phyloP scores from a whole-genome alignment of 2,329 filamentous ascomycete species.

The Alternaria sp. region DNA sequence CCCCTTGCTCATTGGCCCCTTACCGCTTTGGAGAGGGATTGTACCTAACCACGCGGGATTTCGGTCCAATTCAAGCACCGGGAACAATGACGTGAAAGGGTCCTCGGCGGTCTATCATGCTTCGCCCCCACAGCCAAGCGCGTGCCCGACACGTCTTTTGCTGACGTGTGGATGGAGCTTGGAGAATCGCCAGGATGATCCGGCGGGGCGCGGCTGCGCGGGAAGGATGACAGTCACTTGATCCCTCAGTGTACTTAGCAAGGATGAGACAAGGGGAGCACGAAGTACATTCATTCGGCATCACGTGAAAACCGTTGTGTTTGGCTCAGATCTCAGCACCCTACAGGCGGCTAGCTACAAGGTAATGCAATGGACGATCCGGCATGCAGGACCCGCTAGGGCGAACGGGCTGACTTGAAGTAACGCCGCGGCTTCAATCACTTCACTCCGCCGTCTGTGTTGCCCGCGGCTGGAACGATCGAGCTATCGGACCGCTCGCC shows the following conservation, averaged over 20 bases:
- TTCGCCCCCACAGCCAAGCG: constrained; percentile 36
- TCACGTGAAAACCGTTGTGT: constrained; percentile 3
- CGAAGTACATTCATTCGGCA: neutral
- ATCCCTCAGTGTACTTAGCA: constrained; percentile 16
- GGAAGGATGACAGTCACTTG: constrained; percentile 44
- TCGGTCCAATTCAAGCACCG: constrained; percentile 8
- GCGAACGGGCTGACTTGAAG: neutral
- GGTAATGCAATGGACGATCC: neutral
- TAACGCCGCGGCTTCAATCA: neutral
- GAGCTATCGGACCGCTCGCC: constrained; percentile 6
- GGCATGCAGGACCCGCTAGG: neutral
- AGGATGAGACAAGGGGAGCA: constrained; percentile 3
- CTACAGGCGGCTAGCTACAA: neutral
- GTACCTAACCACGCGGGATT: neutral
- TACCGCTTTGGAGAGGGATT: neutral
- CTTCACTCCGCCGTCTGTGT: constrained; percentile 1
- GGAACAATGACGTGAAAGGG: neutral
- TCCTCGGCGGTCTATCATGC: constrained; percentile 4
- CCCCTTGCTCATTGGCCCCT: neutral
- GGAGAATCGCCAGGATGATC: constrained; percentile 27
- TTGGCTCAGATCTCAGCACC: neutral
- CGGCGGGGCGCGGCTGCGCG: constrained; percentile 35
- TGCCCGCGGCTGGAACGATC: constrained; percentile 2
- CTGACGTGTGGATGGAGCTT: constrained; percentile 27
- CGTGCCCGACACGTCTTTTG: constrained; percentile 29